These are phyloP conservation scores for Xylariaceae sp. DNA, from an alignment of 2,329 filamentous ascomycete genomes.

Conservation along the genomic window DNA sequence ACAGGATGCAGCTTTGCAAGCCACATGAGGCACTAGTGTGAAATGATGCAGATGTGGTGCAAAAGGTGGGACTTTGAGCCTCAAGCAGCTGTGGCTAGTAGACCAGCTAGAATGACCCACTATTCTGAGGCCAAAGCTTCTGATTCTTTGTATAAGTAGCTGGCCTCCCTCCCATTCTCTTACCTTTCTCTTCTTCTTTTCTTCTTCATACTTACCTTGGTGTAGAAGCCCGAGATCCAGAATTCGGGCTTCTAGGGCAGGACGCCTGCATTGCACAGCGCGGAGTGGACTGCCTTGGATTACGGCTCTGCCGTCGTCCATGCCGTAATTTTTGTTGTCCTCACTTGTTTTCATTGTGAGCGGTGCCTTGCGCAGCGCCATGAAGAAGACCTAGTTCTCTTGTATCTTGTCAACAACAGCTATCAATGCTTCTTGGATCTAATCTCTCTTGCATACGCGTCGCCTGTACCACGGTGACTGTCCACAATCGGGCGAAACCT, in stretches of 20 bases:
- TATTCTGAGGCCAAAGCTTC: too few species aligned
- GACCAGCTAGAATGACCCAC: too few species aligned
- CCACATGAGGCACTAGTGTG: too few species aligned
- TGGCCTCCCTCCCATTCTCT: slow-evolving; percentile 7
- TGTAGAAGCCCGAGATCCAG: slow-evolving; percentile 39
- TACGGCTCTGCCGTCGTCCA: slow-evolving; percentile 50
- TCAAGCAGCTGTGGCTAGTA: too few species aligned
- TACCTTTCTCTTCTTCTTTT: slow-evolving; percentile 27
- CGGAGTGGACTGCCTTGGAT: slow-evolving; percentile 44
- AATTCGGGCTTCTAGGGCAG: slow-evolving; percentile 36
- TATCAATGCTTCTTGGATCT: too few species aligned
- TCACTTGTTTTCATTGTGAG: slow-evolving; percentile 38
- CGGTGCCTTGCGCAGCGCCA: slow-evolving; percentile 33
- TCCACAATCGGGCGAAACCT: too few species aligned
- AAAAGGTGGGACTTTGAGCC: too few species aligned
- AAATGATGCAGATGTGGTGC: too few species aligned
- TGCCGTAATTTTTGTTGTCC: slow-evolving; percentile 45
- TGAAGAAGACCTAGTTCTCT: slow-evolving; percentile 37
- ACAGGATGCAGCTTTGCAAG: too few species aligned
- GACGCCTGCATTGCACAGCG: slow-evolving; percentile 51
- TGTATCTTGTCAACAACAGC: too few species aligned
- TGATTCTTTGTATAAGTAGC: slow-evolving; percentile 22
- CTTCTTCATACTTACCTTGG: slow-evolving; percentile 51
- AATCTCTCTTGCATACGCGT: too few species aligned
- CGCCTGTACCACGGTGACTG: too few species aligned